Evolutionary conservation across 2,329 filamentous ascomycete genomes (phyloP), one percentile per base, ranked within the genome.

Genomic region (Botrytis cinerea): DNA sequence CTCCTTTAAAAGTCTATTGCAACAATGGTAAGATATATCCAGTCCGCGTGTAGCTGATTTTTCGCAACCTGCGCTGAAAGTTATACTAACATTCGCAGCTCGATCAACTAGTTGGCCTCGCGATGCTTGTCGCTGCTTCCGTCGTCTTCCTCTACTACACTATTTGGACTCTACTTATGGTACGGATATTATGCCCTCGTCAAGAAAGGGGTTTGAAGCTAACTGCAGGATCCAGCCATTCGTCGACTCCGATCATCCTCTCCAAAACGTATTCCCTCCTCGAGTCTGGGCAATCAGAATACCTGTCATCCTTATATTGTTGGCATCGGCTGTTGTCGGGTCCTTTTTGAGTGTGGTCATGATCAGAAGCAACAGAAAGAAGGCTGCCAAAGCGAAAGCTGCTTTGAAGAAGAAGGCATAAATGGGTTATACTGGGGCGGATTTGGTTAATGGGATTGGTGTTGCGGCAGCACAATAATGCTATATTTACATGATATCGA

Each of bases 211-310:
- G 9, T 28, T n/a, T 28, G 18, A 57, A 51, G 40, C 66, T 71
- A 67, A 66, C 43, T 69, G 63, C 59, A 63, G 25, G 25, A n/a
- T 40, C 18, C 45, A 99, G 96, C 96, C 96, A 82, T 99, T 99
- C 83, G 96, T 99, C 84, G 96, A 99, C 84, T 89, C 92, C 73
- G 93, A 94, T 82, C 96, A 99, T 84, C 91, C 94, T 73, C 91
- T 98, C 74, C 96, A 99, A 82, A 92, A 92, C 82, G 88, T 98
- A 86, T 99, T 99, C 86, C 96, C 94, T 75, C 95, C 95, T 64
- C 95, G 96, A 83, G 95, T 97, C 82, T 99, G 96, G 96, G 96
- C 96, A 75, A 97, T 99, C 82, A 95, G 96, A 83, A 96, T 99
- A 81, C 96, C 96, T 79, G 95, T 99, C 80, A 97, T 99, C 82